Evolutionary conservation across 352 stramenopile species (phyloP).

Genomic region (Globisporangium megalacanthum): DNA sequence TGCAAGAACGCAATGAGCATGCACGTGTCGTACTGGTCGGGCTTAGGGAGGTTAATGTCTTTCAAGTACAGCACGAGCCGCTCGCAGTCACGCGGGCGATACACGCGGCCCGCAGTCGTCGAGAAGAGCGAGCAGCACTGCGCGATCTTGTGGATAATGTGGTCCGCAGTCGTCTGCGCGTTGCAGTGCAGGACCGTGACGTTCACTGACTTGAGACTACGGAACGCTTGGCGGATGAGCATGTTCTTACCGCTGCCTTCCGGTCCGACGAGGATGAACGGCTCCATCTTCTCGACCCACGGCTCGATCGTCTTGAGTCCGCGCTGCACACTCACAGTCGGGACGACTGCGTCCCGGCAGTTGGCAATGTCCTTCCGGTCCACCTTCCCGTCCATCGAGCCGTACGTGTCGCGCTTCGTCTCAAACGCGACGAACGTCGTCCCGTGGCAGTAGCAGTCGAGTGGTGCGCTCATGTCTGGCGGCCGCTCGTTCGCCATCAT

Average conservation of each 20-base stretch:
- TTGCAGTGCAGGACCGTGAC: slow-evolving; percentile 93
- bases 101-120: slow-evolving; percentile 87
- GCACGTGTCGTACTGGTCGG: slow-evolving; percentile 94
- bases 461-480: slow-evolving; percentile 75
- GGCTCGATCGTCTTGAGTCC: slow-evolving; percentile 84
- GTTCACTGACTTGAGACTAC: slow-evolving; percentile 63
- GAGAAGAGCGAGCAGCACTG: slow-evolving; percentile 93
- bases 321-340: slow-evolving; percentile 81
- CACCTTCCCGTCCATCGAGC: slow-evolving; percentile 57
- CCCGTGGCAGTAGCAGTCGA: slow-evolving; percentile 88
- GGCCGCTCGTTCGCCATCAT: slow-evolving; percentile 90
- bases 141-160: slow-evolving; percentile 94
- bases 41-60: slow-evolving; percentile 94
- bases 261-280: slow-evolving; percentile 93
- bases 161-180: slow-evolving; percentile 89
- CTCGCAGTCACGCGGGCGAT: slow-evolving; percentile 90
- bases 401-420: slow-evolving; percentile 78
- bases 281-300: slow-evolving; percentile 91
- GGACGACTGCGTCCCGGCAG: slow-evolving; percentile 49
- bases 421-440: slow-evolving; percentile 65
- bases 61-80: slow-evolving; percentile 94
- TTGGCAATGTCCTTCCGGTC: slow-evolving; percentile 40
- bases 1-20: slow-evolving; percentile 96
- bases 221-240: slow-evolving; percentile 90
- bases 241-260: slow-evolving; percentile 95